Evolutionary conservation across 1,139 yeast species (phyloP), one percentile per base, ranked within the genome.

Genomic region (Magnusiomyces suaveolens): DNA sequence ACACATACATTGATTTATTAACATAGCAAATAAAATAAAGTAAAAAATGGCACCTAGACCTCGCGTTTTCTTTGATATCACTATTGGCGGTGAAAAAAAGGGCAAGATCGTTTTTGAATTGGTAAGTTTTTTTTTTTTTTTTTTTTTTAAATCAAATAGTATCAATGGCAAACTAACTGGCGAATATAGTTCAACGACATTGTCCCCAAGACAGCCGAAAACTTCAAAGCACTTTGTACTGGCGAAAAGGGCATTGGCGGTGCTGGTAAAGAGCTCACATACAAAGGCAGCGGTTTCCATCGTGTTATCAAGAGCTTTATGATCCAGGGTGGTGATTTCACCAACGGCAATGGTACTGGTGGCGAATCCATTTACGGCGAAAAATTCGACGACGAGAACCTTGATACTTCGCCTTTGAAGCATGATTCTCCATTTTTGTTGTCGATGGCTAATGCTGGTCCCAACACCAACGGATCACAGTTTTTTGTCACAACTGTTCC

Each of bases 251-350:
- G 97, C 23, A 64, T 63, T 39, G 84, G 88, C 16, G 65, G 69
- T 51, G 71, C 77, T 1, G 90, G 89, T 12, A 76, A 80, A 59
- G 87, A 87, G 8, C 75, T 87, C 59, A 73, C 75, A 57, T 92
- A 82, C 76, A 86, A 89, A 69, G 87, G 87, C 43, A 83, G 94
- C 8, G 75, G 77, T 16, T 90, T 94, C 77, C 98, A 94, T 72
- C 79, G 99, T 62, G 94, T 94, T 38, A 94, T 94, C 69, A 85
- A 86, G 47, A 62, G 62, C 55, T 89, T 89, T 68, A 90, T 90
- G 97, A 79, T 87, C 64, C 97, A 89, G 73, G 97, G 97, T 69
- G 98, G 98, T 65, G 98, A 92, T 67, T 90, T 90, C 74, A 89
- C 97, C 48, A 82, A 81, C 60, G 87, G 85, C 25, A 75, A 85